Percentiles rank a stretch among this genome's conserved stretches.
Evolutionary conservation across 2,329 filamentous ascomycete species (phyloP).

Genomic region (Orbilia ellipsospora): DNA sequence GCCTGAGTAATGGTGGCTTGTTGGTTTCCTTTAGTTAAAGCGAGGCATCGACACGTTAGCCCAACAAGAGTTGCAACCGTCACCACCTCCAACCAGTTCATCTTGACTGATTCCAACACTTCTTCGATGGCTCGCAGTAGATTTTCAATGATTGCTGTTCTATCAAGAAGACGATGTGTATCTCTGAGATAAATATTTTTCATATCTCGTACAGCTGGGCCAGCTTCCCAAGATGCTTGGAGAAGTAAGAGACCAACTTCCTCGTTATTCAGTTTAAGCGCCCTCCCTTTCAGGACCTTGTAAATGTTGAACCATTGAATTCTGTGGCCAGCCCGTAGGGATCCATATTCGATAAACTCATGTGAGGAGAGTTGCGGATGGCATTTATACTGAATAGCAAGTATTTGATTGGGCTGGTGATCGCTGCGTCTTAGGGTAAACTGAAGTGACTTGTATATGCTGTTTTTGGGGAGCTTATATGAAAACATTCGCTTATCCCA

Average conservation of each 20-base stretch:
- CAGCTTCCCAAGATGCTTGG: constrained; percentile 67
- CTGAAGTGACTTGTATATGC: constrained; percentile 58
- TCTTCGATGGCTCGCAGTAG: constrained; percentile 47
- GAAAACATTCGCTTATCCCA: constrained; percentile 61
- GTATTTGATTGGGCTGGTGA: constrained; percentile 66
- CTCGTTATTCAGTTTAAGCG: constrained; percentile 67
- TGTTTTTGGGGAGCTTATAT: constrained; percentile 61
- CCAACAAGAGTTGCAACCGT: constrained; percentile 55
- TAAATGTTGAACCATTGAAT: constrained; percentile 71
- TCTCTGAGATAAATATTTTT: constrained; percentile 58
- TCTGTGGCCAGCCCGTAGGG: constrained; percentile 62
- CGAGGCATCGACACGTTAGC: constrained; percentile 56
- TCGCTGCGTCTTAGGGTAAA: constrained; percentile 56
- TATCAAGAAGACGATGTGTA: constrained; percentile 63
- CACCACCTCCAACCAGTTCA: constrained; percentile 66
- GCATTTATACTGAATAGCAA: constrained; percentile 67
- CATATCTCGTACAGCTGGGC: constrained; percentile 59
- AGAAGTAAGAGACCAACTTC: constrained; percentile 66
- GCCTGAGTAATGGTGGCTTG: constrained; percentile 32
- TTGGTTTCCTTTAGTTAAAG: constrained; percentile 38
- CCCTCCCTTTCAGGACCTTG: constrained; percentile 65
- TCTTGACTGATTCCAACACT: constrained; percentile 62
- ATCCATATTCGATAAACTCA: constrained; percentile 69
- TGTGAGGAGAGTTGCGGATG: constrained; percentile 66
- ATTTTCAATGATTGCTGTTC: constrained; percentile 59